Base-by-base conservation (phyloP, 2,329 filamentous ascomycete genomes). In the Sporothrix sp. region DNA sequence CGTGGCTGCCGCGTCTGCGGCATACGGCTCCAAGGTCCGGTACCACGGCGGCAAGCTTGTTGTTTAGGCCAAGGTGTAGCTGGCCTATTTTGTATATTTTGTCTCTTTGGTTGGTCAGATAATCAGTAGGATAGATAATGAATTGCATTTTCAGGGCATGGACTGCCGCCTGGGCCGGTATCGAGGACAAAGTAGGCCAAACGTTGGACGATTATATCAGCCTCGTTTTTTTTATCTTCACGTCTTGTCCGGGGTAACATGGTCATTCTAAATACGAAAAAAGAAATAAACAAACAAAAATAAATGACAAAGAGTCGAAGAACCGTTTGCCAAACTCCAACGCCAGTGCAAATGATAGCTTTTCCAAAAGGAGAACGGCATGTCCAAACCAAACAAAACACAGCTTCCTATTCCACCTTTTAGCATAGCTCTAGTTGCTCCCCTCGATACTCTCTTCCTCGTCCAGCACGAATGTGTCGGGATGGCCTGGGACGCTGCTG, bases 21-120 rank as follows among this genome's bases (percentile, higher is more conserved):
- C 55, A 1, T 68, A 71, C 46, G 59, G 63, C n/a, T 52, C 63
- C 53, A 61, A 61, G 46, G 58, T 62, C 50, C 73, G 73, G 65
- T 78, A 77, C 57, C 75, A 74, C 46, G 74, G 74, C 3, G 65
- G 63, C 53, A 70, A 71, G 61, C 62, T 76, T 3, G 52, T 72
- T 28, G 64, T 75, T 53, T 79, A 71, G 58, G 9, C 25, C 25
- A 42, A 2, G 7, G n/a, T 13, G 5, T 14, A 20, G 8, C 7
- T 3, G 4, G n/a, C 16, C 7, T 38, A 11, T 30, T 50, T 38
- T 50, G 37, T 7, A 50, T 50, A 36, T 35, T 30, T n/a, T 32
- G 18, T 43, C 8, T n/a, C 39, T 48, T 48, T 39, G 23, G 36
- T 16, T 33, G 36, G 7, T 28, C 25, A 28, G 10, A 28, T 28